phyloP scores from a whole-genome alignment of 352 stramenopile genomes.

The Globisporangium rhizosaccharum region DNA sequence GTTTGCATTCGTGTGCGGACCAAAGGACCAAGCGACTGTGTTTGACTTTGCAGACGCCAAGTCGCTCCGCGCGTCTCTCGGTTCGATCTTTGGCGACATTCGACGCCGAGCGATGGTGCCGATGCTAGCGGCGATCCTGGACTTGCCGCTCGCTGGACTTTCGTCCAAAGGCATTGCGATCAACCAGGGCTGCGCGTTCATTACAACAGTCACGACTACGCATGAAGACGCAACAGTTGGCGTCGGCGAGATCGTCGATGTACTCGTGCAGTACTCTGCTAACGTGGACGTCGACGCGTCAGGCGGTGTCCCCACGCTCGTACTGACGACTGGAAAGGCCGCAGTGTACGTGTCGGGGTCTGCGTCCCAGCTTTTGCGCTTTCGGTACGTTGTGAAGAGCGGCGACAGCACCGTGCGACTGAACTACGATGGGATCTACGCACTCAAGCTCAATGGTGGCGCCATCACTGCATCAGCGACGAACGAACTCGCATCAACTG shows the following conservation, averaged over 20 bases:
- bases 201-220: constrained; percentile 28
- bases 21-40: constrained; percentile 27
- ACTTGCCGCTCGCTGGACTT: constrained; percentile 31
- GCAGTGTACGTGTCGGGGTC: constrained; percentile 43
- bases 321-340: constrained; percentile 28
- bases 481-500: constrained; percentile 23
- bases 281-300: constrained; percentile 36
- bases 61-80: constrained; percentile 36
- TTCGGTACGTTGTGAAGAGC: constrained; percentile 47
- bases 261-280: constrained; percentile 43
- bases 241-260: constrained; percentile 53
- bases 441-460: constrained; percentile 39
- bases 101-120: constrained; percentile 28
- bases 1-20: constrained; percentile 38
- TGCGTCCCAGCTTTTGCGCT: constrained; percentile 31
- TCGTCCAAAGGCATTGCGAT: constrained; percentile 56
- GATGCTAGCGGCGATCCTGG: constrained; percentile 33
- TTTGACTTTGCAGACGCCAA: constrained; percentile 38
- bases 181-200: constrained; percentile 32
- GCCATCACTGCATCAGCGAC: constrained; percentile 21
- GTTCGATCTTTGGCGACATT: constrained; percentile 40
- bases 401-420: constrained; percentile 26
- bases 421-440: constrained; percentile 34
- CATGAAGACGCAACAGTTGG: constrained; percentile 51
- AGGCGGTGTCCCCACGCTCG: constrained; percentile 29